Evolutionary conservation across 306 rosid genomes (phyloP).

Genomic region (Begonia peltatifolia): DNA sequence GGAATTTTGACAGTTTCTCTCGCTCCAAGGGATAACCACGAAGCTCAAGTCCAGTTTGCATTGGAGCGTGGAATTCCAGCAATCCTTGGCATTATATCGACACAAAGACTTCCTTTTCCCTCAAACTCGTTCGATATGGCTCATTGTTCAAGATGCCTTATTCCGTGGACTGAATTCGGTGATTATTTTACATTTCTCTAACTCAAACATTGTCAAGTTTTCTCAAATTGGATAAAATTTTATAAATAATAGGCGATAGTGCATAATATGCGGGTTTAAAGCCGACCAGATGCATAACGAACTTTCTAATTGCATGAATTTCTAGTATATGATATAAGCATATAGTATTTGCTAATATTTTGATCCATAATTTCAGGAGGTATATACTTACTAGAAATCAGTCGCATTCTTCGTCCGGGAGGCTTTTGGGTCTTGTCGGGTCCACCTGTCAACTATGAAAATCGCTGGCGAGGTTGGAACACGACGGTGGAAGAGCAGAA

Average conservation of each 20-base stretch:
- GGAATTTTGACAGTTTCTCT: conserved; percentile 82
- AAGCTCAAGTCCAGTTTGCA: conserved; percentile 99
- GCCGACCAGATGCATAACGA: no score
- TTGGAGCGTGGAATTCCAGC: conserved; percentile 99
- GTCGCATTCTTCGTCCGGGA: conserved; percentile 93
- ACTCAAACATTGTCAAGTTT: no score
- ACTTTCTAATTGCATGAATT: no score
- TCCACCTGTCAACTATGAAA: conserved; percentile 86
- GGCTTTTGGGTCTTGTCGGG: conserved; percentile 97
- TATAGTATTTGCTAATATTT: no score
- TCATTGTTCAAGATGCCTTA: conserved; percentile 99
- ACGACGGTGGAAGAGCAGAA: conserved; percentile 77
- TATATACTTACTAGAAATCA: conserved; percentile 70
- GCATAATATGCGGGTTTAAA: no score
- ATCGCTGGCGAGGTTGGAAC: conserved; percentile 93
- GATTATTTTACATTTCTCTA: conserved; percentile 8
- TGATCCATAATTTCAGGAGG: conserved; percentile 43
- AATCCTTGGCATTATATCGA: conserved; percentile 89
- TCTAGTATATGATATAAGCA: no score
- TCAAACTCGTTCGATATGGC: conserved; percentile 96
- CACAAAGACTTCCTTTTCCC: conserved; percentile 92
- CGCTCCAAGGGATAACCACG: conserved; percentile 99
- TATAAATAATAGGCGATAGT: no score
- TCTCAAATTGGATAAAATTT: no score
- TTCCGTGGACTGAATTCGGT: conserved; percentile 99